These are phyloP conservation scores for Actinomortierella ambigua DNA, from an alignment of 371 early-diverging fungal species.

Conservation along the genomic window DNA sequence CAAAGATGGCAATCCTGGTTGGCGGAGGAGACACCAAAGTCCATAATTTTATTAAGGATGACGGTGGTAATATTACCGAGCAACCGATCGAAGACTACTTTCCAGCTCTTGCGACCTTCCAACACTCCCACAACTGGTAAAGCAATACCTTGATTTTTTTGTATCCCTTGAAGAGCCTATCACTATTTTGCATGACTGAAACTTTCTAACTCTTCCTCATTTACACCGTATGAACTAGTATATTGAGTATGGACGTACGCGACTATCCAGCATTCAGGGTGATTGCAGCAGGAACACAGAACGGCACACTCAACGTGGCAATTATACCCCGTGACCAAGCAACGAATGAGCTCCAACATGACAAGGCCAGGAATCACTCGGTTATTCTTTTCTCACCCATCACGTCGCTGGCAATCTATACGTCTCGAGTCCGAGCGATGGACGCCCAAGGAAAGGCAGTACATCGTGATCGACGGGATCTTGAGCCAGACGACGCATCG, in stretches of 20 bases:
- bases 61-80: constrained; percentile 9
- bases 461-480: not conserved
- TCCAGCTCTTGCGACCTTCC: constrained; percentile 27
- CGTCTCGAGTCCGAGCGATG: constrained; percentile 28
- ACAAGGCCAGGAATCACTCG: constrained; percentile 19
- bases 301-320: constrained; percentile 58
- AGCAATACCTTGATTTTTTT: not conserved
- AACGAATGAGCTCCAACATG: constrained; percentile 36
- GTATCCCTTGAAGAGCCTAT: no score
- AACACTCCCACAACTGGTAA: constrained; percentile 43
- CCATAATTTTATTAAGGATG: constrained; percentile 29
- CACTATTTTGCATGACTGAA: no score
- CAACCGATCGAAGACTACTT: constrained; percentile 19
- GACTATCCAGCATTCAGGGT: constrained; percentile 53
- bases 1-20: constrained; percentile 37
- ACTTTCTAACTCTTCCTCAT: no score
- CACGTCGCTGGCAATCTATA: constrained; percentile 26
- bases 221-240: no score
- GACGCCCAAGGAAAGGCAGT: constrained; percentile 16
- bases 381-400: constrained; percentile 38
- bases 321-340: constrained; percentile 55
- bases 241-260: constrained; percentile 57
- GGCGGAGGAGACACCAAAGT: constrained; percentile 42
- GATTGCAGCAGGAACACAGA: constrained; percentile 67
- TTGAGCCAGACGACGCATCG: not conserved